These are phyloP conservation scores for Eragrostis curvula DNA, from an alignment of 176 grass and related monocot genomes.

Conservation along the genomic window DNA sequence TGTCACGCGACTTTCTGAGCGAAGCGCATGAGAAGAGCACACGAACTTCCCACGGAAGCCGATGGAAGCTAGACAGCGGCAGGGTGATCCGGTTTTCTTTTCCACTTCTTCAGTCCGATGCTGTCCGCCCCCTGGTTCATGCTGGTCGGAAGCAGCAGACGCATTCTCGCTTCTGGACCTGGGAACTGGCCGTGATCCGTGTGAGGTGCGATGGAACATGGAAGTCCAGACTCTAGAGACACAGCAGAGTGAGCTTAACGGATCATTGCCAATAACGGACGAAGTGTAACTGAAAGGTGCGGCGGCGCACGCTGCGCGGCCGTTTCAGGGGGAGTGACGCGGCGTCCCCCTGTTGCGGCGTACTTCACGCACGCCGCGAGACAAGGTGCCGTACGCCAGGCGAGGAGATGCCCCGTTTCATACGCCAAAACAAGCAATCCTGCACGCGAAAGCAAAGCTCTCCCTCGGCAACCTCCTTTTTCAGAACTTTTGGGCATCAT, in stretches of 20 bases:
- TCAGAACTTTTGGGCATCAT: no score
- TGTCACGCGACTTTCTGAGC: no score
- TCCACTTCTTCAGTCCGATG: background rate
- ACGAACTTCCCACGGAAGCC: no score
- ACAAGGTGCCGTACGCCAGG: conserved; percentile 24
- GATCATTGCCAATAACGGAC: background rate
- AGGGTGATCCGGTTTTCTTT: background rate
- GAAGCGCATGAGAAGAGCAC: no score
- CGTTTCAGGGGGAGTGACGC: background rate
- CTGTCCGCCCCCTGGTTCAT: background rate
- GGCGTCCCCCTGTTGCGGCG: no score
- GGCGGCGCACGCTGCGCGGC: background rate
- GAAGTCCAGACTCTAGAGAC: background rate
- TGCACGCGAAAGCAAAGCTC: background rate
- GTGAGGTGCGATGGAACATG: background rate
- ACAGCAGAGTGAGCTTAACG: background rate
- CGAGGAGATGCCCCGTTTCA: background rate
- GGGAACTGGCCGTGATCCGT: background rate
- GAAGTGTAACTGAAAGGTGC: background rate
- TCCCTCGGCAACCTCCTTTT: background rate
- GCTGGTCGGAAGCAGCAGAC: background rate
- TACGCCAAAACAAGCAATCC: background rate
- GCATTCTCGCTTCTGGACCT: background rate
- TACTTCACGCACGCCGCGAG: background rate
- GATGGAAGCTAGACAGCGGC: no score